Evolutionary conservation across 371 early-diverging fungal species (phyloP), one percentile per base, ranked within the genome.

Genomic region (Apophysomyces elegans): DNA sequence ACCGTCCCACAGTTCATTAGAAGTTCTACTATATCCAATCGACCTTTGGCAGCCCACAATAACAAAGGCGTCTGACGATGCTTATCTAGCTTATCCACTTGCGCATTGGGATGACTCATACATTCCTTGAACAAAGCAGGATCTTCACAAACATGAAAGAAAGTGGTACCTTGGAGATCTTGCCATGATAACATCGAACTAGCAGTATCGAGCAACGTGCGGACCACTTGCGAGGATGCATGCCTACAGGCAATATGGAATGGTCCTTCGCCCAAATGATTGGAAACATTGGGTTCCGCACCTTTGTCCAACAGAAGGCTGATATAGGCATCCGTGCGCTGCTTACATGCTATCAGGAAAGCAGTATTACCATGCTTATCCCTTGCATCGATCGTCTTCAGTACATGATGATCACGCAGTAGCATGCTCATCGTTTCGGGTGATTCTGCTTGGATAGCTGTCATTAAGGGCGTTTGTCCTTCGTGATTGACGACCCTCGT

Each of bases 341-440:
- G 46, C 0, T 38, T 50, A 16, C 72, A 66, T 1, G 75, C 77
- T 21, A 71, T 65, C 18, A 75, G 75, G 7, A 75, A 37, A 0
- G 83, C 82, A 5, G 85, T 75, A 26, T 84, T 75, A 7, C 85
- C 85, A 43, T 72, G 62, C 3, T 63, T 58, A 62, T 84, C 81
- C 26, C 77, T 69, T 1, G 61, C 50, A 14, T 79, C 45, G 8
- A 76, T 63, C 4, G 65, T 61, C 36, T 61, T 58, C 14, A 43
- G 39, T 14, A 63, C 57, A 26, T 39, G 26, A 39, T 72, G 7
- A 12, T 66, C 63, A 58, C 50, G 21, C 38, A 80, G 66, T 8
- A 82, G 58, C 11, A 74, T 1, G 32, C 43, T n/a, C 4, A 69
- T 70, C n/a, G 77, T 73, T 1, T 69, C 72, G 0, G 71, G n/a